Evolutionary conservation across 352 stramenopile species (phyloP).

Genomic region (Phytophthora cajani): DNA sequence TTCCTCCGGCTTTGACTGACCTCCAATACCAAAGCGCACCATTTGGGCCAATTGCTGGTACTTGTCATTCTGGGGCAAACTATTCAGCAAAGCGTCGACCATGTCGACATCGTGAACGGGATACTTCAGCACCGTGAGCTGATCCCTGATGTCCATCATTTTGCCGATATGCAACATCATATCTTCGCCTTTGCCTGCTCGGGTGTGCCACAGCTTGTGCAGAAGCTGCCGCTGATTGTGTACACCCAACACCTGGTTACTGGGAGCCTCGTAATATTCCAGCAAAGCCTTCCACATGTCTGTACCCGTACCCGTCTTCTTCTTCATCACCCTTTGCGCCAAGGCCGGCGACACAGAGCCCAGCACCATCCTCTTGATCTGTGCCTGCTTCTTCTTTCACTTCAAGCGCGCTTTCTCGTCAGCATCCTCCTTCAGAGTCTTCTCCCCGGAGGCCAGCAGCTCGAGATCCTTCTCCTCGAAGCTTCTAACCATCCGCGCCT

Average conservation of each 20-base stretch:
- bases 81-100: not conserved
- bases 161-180: not conserved
- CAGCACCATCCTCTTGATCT: not conserved
- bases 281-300: not conserved
- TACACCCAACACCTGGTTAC: not conserved
- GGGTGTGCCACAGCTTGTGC: not conserved
- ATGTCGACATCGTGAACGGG: not conserved
- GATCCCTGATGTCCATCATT: not conserved
- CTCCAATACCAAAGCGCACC: not conserved
- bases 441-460: not conserved
- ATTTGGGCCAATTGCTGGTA: not conserved
- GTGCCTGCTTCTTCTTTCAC: not conserved
- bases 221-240: not conserved
- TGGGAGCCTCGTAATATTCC: not conserved
- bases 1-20: not conserved
- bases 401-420: not conserved
- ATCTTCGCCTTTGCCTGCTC: not conserved
- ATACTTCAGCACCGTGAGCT: not conserved
- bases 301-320: not conserved
- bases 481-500: not conserved
- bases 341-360: not conserved
- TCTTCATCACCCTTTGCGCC: not conserved
- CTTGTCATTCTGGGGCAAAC: not conserved
- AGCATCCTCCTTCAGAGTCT: constrained; percentile 1
- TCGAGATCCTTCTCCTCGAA: not conserved